Evolutionary conservation across 495 filamentous ascomycete genomes (phyloP).

Genomic region (Penicillium cinerascens): DNA sequence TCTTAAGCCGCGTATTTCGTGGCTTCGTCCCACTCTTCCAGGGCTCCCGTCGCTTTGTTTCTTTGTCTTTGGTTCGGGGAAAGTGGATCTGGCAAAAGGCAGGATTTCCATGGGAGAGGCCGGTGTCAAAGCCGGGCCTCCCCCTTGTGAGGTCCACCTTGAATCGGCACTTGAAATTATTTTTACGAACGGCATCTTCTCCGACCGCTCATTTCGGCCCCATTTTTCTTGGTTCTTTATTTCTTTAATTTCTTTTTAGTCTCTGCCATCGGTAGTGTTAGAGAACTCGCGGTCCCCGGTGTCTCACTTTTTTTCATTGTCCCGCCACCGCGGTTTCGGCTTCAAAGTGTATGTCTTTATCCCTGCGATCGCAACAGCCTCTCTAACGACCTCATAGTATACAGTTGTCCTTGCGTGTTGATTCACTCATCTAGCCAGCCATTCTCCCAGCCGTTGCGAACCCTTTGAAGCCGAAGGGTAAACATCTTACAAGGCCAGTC

Average conservation of each 20-base stretch:
- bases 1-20: constrained; percentile 4
- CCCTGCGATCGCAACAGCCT: background rate
- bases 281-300: background rate
- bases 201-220: background rate
- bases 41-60: background rate
- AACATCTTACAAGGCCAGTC: background rate
- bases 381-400: background rate
- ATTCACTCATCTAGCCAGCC: constrained; percentile 5
- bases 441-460: background rate
- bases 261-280: background rate
- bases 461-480: background rate
- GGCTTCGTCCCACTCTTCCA: background rate
- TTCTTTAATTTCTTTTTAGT: background rate
- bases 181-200: background rate
- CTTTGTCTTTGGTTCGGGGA: background rate
- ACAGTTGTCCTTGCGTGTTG: background rate
- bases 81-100: background rate
- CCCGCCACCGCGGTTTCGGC: background rate
- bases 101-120: background rate
- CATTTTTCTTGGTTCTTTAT: background rate
- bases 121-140: background rate
- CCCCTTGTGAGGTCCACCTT: background rate
- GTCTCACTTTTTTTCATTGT: background rate
- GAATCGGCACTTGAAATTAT: background rate
- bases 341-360: background rate